Conservation (phyloP, 306 rosid genomes). For the Coriaria nepalensis region DNA sequence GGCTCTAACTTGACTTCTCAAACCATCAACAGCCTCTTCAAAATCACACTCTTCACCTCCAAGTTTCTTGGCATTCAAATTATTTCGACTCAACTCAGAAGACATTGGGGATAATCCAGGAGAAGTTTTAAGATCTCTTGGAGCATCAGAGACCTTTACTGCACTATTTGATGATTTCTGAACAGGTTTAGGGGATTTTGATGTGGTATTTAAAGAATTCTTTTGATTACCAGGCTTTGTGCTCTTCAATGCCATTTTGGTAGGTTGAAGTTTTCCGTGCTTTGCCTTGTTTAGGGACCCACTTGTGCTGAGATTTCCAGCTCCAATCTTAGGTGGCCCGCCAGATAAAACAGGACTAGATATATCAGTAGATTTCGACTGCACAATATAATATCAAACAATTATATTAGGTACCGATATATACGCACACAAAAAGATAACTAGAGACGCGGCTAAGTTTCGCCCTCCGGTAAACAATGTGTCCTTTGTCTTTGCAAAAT, state of each 20-base stretch:
- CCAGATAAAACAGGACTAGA: slow-evolving; percentile 29
- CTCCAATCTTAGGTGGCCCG: slow-evolving; percentile 42
- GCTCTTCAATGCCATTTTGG: slow-evolving; percentile 20
- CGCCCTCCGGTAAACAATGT: background rate
- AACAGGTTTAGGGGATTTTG: slow-evolving; percentile 6
- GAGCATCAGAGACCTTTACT: slow-evolving; percentile 14
- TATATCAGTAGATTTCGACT: slow-evolving; percentile 49
- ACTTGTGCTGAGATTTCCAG: slow-evolving; percentile 22
- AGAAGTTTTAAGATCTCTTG: slow-evolving; percentile 20
- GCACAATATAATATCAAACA: slow-evolving; percentile 9
- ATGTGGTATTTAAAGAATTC: background rate
- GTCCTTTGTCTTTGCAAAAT: slow-evolving; percentile 11
- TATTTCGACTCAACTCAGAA: background rate
- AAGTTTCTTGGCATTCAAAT: slow-evolving; percentile 9
- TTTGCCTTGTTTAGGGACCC: slow-evolving; percentile 39
- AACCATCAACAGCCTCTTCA: slow-evolving; percentile 30
- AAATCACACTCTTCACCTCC: slow-evolving; percentile 14
- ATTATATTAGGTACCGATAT: background rate
- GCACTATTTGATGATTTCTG: slow-evolving; percentile 29
- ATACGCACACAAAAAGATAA: background rate
- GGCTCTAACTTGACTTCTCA: slow-evolving; percentile 36
- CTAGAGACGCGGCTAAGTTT: background rate
- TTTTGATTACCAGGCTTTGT: slow-evolving; percentile 21
- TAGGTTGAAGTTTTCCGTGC: slow-evolving; percentile 36
- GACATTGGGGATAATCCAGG: slow-evolving; percentile 12